Conservation (phyloP, 345 rosid genomes). For the Euphorbia tirucalli region DNA sequence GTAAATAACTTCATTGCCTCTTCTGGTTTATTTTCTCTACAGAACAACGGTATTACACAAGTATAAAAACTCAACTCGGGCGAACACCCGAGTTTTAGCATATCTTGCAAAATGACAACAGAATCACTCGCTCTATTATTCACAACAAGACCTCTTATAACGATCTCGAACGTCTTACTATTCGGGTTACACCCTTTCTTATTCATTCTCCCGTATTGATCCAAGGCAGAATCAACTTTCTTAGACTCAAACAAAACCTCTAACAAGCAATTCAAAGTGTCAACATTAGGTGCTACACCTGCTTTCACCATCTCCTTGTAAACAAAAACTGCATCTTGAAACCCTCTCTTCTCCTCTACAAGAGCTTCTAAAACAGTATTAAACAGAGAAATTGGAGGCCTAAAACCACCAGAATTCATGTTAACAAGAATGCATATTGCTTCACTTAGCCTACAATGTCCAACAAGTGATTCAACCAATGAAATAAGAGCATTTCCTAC, state of each 20-base stretch:
- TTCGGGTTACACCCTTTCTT: constrained; percentile 48
- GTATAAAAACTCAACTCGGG: constrained; percentile 37
- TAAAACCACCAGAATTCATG: constrained; percentile 35
- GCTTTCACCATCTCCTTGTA: constrained; percentile 65
- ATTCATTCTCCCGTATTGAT: constrained; percentile 50
- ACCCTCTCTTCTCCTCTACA: constrained; percentile 37
- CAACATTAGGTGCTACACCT: constrained; percentile 39
- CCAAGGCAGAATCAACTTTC: constrained; percentile 39
- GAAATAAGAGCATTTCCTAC: constrained; percentile 32
- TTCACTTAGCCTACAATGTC: constrained; percentile 32
- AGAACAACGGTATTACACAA: constrained; percentile 37
- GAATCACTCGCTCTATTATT: constrained; percentile 35
- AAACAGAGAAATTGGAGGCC: constrained; percentile 33
- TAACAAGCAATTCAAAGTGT: constrained; percentile 47
- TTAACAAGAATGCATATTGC: constrained; percentile 39
- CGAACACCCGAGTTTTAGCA: constrained; percentile 33
- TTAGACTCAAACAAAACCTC: constrained; percentile 42
- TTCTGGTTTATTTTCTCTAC: constrained; percentile 37
- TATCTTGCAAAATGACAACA: constrained; percentile 34
- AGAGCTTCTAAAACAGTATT: constrained; percentile 43
- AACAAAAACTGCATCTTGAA: constrained; percentile 42
- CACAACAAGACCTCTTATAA: constrained; percentile 40
- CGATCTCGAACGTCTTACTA: constrained; percentile 45
- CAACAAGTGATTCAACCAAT: constrained; percentile 37
- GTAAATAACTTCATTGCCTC: constrained; percentile 38